phyloP scores from a whole-genome alignment of 352 stramenopile species.

The Phytophthora pinifolia region DNA sequence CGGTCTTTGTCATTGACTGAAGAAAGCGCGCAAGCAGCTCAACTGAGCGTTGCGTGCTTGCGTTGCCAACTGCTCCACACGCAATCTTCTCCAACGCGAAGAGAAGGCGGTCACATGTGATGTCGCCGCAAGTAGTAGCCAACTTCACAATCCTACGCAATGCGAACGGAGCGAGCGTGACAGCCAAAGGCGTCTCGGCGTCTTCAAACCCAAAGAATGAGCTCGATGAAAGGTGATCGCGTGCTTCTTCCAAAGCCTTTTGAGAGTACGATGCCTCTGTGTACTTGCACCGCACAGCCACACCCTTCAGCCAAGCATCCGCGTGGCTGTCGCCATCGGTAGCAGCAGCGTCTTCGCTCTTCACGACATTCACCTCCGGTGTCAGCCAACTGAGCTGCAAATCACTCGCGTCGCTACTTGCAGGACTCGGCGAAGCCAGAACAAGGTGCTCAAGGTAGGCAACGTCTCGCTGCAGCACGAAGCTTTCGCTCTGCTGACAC shows the following conservation, averaged over 20 bases:
- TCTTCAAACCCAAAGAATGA: constrained; percentile 41
- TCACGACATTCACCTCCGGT: constrained; percentile 11
- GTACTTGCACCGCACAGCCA: constrained; percentile 29
- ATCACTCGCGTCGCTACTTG: constrained; percentile 16
- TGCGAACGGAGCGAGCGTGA: constrained; percentile 55
- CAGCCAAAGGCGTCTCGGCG: constrained; percentile 22
- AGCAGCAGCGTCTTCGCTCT: background rate
- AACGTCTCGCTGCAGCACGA: constrained; percentile 59
- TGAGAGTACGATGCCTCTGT: constrained; percentile 24
- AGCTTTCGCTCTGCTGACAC: constrained; percentile 55
- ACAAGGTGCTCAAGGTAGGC: constrained; percentile 67
- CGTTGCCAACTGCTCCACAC: constrained; percentile 12
- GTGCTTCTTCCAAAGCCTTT: constrained; percentile 41
- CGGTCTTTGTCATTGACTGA: constrained; percentile 51
- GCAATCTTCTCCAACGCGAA: constrained; percentile 68
- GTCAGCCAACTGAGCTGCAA: constrained; percentile 37
- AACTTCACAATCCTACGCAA: constrained; percentile 56
- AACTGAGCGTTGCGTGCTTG: constrained; percentile 13
- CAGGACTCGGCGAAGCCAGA: constrained; percentile 18
- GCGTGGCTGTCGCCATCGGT: constrained; percentile 1
- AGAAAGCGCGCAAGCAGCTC: constrained; percentile 56
- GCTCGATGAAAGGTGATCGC: constrained; percentile 50
- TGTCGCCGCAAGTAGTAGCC: constrained; percentile 27
- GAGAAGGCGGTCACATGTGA: constrained; percentile 44
- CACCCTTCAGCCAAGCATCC: constrained; percentile 35